Evolutionary conservation across 768 basidiomycete genomes (phyloP).

Genomic region (Pholiota microspora): DNA sequence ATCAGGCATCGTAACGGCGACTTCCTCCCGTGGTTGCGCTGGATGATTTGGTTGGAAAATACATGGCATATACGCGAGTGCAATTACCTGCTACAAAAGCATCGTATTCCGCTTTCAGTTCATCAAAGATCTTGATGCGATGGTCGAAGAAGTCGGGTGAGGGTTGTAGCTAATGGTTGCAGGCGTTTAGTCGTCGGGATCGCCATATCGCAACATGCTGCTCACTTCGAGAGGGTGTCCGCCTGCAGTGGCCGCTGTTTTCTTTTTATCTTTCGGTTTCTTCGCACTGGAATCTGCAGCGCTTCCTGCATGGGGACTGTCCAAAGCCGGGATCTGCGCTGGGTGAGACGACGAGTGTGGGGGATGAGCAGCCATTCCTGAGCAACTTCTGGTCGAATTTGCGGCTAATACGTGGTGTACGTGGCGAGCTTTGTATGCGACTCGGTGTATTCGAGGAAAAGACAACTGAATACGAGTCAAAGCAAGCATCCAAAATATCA

Average conservation of each 20-base stretch:
- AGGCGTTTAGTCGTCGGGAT: not conserved
- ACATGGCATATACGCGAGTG: not conserved
- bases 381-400: not conserved
- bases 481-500: slow-evolving; percentile 33
- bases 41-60: slow-evolving; percentile 3
- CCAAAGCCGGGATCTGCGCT: slow-evolving; percentile 43
- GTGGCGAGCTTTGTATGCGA: slow-evolving; percentile 28
- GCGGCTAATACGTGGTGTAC: slow-evolving; percentile 17
- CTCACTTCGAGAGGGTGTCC: slow-evolving; percentile 66
- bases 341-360: slow-evolving; percentile 56
- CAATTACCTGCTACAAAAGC: slow-evolving; percentile 69
- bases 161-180: slow-evolving; percentile 64
- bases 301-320: slow-evolving; percentile 37
- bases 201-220: not conserved
- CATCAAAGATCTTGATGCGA: slow-evolving; percentile 86
- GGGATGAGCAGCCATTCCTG: slow-evolving; percentile 37
- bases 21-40: slow-evolving; percentile 83
- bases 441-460: slow-evolving; percentile 30
- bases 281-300: slow-evolving; percentile 21
- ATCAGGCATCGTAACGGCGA: slow-evolving; percentile 82
- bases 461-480: slow-evolving; percentile 29
- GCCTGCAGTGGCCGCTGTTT: slow-evolving; percentile 31
- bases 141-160: slow-evolving; percentile 85
- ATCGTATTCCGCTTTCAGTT: slow-evolving; percentile 82
- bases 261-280: slow-evolving; percentile 47